Conservation (phyloP, 768 basidiomycete genomes). For the Harrya chromipes region DNA sequence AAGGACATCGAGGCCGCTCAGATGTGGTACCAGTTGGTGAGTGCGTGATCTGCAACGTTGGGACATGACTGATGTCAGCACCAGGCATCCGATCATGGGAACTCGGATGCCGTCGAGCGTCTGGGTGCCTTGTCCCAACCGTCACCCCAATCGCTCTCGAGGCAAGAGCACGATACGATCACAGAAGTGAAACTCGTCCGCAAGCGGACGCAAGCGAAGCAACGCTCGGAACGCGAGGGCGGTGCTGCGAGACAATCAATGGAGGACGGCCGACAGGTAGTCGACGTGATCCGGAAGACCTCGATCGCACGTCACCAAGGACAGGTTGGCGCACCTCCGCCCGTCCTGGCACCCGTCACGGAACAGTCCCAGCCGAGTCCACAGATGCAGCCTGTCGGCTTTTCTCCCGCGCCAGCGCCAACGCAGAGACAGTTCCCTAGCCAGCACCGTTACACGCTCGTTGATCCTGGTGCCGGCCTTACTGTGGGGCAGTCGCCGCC, state of each 20-base stretch:
- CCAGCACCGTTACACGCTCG: constrained; percentile 47
- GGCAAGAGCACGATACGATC: constrained; percentile 76
- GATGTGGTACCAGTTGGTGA: constrained; percentile 73
- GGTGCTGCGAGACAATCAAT: constrained; percentile 11
- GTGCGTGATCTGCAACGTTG: constrained; percentile 16
- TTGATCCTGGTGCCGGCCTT: constrained; percentile 36
- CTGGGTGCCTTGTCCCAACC: constrained; percentile 65
- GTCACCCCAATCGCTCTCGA: constrained; percentile 60
- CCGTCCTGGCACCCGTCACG: constrained; percentile 10
- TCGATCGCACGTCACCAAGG: constrained; percentile 32
- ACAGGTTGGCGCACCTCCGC: constrained; percentile 8
- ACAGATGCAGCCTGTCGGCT: constrained; percentile 1
- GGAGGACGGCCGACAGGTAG: constrained; percentile 42
- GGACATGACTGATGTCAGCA: not conserved
- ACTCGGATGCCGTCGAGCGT: constrained; percentile 75
- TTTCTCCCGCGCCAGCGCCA: not conserved
- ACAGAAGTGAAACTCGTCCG: constrained; percentile 81
- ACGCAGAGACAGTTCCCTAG: constrained; percentile 30
- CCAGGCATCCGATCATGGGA: constrained; percentile 75
- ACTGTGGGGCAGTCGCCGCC: constrained; percentile 10
- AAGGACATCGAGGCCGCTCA: constrained; percentile 62
- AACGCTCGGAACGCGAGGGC: constrained; percentile 41
- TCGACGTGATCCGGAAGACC: constrained; percentile 54
- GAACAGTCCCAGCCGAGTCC: constrained; percentile 14
- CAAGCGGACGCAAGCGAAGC: constrained; percentile 71